phyloP scores from a whole-genome alignment of 2,329 filamentous ascomycete genomes.

The Curvularia sp. region DNA sequence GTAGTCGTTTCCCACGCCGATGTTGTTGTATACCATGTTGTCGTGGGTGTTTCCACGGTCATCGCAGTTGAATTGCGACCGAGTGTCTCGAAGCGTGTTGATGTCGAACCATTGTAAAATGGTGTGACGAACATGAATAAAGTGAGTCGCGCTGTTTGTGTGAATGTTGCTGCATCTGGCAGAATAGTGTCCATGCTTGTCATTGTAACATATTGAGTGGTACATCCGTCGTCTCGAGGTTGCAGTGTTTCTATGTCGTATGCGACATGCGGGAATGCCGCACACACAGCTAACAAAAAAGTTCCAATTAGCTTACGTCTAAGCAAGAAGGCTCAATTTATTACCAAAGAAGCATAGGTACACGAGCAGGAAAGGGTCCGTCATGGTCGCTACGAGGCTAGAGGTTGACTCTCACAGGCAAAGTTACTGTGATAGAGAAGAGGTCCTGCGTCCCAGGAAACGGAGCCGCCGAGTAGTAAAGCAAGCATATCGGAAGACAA shows the following conservation, averaged over 20 bases:
- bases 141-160: not conserved
- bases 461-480: not conserved
- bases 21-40: not conserved
- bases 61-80: not conserved
- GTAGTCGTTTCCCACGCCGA: no score
- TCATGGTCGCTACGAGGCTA: not conserved
- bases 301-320: not conserved
- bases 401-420: not conserved
- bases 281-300: not conserved
- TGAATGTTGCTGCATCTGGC: not conserved
- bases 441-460: not conserved
- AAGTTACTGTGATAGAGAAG: not conserved
- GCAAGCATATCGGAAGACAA: not conserved
- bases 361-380: not conserved
- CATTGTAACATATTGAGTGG: not conserved
- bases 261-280: not conserved
- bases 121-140: not conserved
- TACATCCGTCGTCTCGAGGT: not conserved
- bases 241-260: not conserved
- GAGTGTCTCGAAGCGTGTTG: not conserved
- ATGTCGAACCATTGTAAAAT: not conserved
- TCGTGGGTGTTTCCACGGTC: not conserved
- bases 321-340: not conserved
- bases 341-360: not conserved
- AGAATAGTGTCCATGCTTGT: not conserved